These are phyloP conservation scores for Stromatinia cepivora DNA, from an alignment of 2,329 filamentous ascomycete genomes.

Conservation along the genomic window DNA sequence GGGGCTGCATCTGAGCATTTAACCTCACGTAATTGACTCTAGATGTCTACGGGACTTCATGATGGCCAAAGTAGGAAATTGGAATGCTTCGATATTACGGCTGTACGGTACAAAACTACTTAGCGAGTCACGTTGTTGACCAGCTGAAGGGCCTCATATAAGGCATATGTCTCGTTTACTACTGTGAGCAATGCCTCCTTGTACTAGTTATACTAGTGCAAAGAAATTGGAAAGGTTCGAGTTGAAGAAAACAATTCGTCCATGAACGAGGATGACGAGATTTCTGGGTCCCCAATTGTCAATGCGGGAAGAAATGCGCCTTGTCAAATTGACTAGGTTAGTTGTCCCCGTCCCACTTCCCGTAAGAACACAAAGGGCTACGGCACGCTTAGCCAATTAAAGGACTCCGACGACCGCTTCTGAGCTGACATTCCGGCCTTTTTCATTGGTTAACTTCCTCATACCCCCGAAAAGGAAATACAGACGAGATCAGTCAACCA, in stretches of 20 bases:
- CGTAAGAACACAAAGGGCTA: not conserved
- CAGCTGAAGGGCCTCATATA: not conserved
- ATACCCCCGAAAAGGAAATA: conserved; percentile 7
- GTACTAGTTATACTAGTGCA: no score
- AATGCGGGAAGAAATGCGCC: not conserved
- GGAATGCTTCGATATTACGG: not conserved
- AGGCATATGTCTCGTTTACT: not conserved
- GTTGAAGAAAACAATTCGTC: not conserved
- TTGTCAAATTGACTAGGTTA: not conserved
- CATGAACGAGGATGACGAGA: not conserved
- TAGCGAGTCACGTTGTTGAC: not conserved
- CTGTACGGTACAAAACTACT: not conserved
- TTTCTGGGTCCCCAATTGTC: not conserved
- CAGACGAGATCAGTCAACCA: not conserved
- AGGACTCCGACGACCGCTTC: not conserved
- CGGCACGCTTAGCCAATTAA: not conserved
- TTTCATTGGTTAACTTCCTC: conserved; percentile 21
- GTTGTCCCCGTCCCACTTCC: not conserved
- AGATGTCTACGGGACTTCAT: not conserved
- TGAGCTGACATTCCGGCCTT: not conserved
- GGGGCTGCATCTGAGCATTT: not conserved
- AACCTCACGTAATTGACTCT: not conserved
- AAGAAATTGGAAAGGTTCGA: not conserved
- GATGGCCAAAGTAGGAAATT: conserved; percentile 1
- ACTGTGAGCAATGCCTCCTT: not conserved